phyloP scores from a whole-genome alignment of 257 asterid species.

The Linderniella brevidens region DNA sequence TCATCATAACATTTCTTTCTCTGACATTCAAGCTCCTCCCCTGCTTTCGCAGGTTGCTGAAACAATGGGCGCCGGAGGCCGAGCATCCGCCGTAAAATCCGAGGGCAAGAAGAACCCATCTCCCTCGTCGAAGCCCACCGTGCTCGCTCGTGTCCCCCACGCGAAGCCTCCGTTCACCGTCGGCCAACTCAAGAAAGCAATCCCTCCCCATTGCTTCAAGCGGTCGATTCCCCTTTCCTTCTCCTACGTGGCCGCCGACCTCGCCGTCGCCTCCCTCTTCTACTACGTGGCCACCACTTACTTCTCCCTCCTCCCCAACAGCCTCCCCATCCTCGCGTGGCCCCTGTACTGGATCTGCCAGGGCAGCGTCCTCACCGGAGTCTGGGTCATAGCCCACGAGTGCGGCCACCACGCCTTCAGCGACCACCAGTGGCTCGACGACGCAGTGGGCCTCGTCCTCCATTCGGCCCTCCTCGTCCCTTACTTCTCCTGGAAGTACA shows the following conservation, averaged over 20 bases:
- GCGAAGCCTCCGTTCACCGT: conserved; percentile 45
- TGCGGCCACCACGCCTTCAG: conserved; percentile 11
- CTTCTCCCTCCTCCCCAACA: conserved; percentile 24
- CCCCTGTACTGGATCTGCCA: conserved; percentile 2
- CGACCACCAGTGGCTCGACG: conserved; percentile 62
- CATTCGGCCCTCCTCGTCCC: conserved; percentile 57
- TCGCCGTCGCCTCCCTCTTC: conserved; percentile 18
- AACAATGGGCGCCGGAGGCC: no score
- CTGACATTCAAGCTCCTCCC: no score
- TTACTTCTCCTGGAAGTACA: conserved; percentile 56
- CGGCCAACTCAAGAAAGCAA: conserved; percentile 47
- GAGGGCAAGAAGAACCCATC: no score
- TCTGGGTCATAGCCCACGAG: conserved; percentile 1
- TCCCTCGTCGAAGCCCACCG: no score
- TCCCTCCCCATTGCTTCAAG: conserved; percentile 61
- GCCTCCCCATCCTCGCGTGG: conserved; percentile 27
- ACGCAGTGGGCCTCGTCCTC: conserved; percentile 51
- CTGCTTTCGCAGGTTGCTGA: no score
- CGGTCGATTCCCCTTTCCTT: conserved; percentile 36
- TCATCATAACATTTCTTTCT: no score
- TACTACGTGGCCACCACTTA: conserved; percentile 37
- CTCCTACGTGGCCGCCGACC: conserved; percentile 38
- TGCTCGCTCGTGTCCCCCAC: conserved; percentile 20
- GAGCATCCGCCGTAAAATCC: no score
- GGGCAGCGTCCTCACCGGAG: not conserved